Evolutionary conservation across 805 yeast species (phyloP), one percentile per base, ranked within the genome.

Genomic region (Lipomyces kockii): DNA sequence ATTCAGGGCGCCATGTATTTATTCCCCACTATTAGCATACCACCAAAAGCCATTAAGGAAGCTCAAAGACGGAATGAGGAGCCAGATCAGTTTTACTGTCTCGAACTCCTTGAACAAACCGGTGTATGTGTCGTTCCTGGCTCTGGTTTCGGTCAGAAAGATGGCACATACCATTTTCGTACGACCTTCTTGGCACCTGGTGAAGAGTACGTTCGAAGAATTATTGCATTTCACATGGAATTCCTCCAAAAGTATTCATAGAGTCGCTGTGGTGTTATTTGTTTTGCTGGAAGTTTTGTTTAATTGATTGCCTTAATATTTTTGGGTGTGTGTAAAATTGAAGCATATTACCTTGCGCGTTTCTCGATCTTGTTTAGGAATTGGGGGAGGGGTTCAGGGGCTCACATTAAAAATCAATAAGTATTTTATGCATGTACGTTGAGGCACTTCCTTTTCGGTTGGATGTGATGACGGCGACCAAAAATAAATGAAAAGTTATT

Each of bases 71-170:
- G 77, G 37, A 86, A 85, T 29, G 76, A 86, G 74, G 81, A 84
- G 56, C 89, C 97, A 25, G 99, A 95, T 78, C 97, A 90, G 77
- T 86, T 90, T 71, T 95, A 95, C 81, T 93, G 98, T 79, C 83
- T 89, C 76, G 89, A 89, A 73, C 82, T 95, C 67, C 83, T 95
- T 72, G 94, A 94, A 71, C 78, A 81, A 58, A 92, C 99, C 6
- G 99, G 99, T 73, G 92, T 95, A 68, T 95, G 99, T 80, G 91
- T 97, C 56, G 97, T 95, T 70, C 98, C 99, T 37, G 99, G 99
- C 53, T 87, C 92, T 43, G 99, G 99, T 0, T 95, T 95, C 75
- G 98, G 98, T 39, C 99, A 95, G 80, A 89, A 83, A 59, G 88
- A 87, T 59, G 97, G 92, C 25, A 92, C 98, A 3, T 89, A 84